Evolutionary conservation across 495 filamentous ascomycete genomes (phyloP).

Genomic region (Podospora fimiseda): DNA sequence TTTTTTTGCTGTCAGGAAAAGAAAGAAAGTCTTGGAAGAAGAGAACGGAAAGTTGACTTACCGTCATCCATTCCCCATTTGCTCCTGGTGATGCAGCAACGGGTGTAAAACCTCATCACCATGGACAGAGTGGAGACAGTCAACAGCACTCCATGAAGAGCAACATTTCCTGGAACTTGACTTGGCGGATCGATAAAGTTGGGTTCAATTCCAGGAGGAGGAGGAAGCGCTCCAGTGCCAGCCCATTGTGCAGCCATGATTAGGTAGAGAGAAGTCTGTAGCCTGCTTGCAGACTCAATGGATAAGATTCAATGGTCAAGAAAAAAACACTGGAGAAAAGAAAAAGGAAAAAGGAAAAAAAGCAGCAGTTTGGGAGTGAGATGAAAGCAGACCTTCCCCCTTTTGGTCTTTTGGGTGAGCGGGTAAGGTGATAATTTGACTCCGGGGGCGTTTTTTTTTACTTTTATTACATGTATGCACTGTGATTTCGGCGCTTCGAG

Average conservation of each 20-base stretch:
- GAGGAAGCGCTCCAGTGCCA: constrained; percentile 2
- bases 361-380: neutral
- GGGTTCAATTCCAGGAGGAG: constrained; percentile 9
- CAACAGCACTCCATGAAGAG: constrained; percentile 1
- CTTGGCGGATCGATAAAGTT: constrained; percentile 10
- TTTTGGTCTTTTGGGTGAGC: neutral
- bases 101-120: too few relatives aligned
- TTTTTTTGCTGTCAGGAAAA: too few relatives aligned
- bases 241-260: constrained; percentile 4
- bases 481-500: neutral
- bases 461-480: too few relatives aligned
- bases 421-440: neutral
- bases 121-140: neutral
- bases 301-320: neutral
- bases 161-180: constrained; percentile 2
- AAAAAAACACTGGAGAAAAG: neutral
- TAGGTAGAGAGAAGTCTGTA: neutral
- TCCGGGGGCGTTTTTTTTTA: neutral
- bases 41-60: too few relatives aligned
- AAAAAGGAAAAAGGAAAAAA: neutral
- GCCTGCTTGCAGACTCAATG: too few relatives aligned
- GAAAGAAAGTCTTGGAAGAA: too few relatives aligned
- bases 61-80: too few relatives aligned
- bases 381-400: neutral
- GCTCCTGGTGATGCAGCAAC: too few relatives aligned